Evolutionary conservation across 2,329 filamentous ascomycete genomes (phyloP).

Genomic region (Alternaria gansuensis): DNA sequence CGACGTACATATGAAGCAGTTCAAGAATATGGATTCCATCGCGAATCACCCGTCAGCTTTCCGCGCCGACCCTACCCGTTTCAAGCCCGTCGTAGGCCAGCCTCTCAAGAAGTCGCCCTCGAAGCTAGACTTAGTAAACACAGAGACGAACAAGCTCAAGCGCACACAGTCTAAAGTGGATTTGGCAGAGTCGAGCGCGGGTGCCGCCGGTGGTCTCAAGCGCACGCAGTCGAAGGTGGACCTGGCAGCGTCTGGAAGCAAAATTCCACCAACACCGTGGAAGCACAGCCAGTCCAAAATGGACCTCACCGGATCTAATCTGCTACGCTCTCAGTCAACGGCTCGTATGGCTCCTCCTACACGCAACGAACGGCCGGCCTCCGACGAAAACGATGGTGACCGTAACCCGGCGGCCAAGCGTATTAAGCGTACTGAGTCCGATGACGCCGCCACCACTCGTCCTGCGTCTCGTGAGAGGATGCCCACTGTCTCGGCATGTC

Average conservation of each 20-base stretch:
- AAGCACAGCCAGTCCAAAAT: conserved; percentile 67
- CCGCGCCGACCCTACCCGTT: conserved; percentile 65
- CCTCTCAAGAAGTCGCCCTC: conserved; percentile 48
- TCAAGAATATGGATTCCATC: conserved; percentile 98
- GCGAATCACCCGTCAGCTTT: conserved; percentile 83
- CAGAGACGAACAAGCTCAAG: conserved; percentile 58
- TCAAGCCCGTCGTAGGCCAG: conserved; percentile 56
- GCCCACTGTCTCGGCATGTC: conserved; percentile 20
- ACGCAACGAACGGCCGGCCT: conserved; percentile 38
- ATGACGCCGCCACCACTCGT: conserved; percentile 74
- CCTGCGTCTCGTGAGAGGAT: conserved; percentile 60
- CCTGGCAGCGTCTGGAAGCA: conserved; percentile 66
- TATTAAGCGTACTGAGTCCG: conserved; percentile 69
- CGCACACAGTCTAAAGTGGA: conserved; percentile 67
- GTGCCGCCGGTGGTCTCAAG: conserved; percentile 58
- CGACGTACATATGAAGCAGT: conserved; percentile 83
- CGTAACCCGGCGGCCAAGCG: conserved; percentile 69
- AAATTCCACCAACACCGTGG: conserved; percentile 54
- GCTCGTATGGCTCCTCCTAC: conserved; percentile 40
- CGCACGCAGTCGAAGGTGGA: conserved; percentile 66
- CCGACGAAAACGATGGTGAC: conserved; percentile 43
- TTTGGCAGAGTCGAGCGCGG: conserved; percentile 66
- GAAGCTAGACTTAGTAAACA: conserved; percentile 59
- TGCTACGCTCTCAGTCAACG: conserved; percentile 52
- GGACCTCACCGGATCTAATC: conserved; percentile 62